Base-by-base conservation (phyloP, 345 rosid genomes). In the Sisymbrium irio region DNA sequence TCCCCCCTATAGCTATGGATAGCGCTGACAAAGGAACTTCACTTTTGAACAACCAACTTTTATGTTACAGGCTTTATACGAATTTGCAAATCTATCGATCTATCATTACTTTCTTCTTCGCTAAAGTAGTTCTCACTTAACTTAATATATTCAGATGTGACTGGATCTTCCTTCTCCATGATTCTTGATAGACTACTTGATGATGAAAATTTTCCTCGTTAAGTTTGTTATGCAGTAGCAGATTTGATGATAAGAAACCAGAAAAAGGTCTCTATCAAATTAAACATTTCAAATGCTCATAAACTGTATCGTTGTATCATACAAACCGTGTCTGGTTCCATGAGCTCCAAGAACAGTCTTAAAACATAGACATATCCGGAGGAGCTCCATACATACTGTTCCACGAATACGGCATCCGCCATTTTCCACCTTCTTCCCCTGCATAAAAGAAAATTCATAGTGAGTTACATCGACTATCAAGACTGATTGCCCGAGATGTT, bases 331-430 rank as follows among this genome's bases (percentile, higher is more conserved):
- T 50, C 11, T 30, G 45, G n/a, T 36, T n/a, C 30, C 58, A 14
- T 66, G 36, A 66, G 54, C 32, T 67, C 46, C 40, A 67, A 68
- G 3, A 51, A 49, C 42, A 51, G 33, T 71, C 61, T 83, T 87
- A 91, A 78, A 94, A 91, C 33, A 94, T 86, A 9, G 92, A 87
- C 78, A 82, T 40, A 75, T 94, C 98, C 0, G 93, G 93, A n/a
- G 97, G 97, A 27, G 93, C 97, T 75, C 97, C 96, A 39, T 92
- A 88, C 32, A 94, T 69, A 4, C 93, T 85, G 74, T 82, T 81
- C 98, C 96, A 94, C 7, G 99, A 94, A 82, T 68, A 83, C 5
- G 96, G 97, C 73, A 87, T 80, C 41, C 55, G 33, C 97, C 95
- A 90, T 54, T 82, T 81, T 45, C 79, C 84, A 60, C 81, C 81